Evolutionary conservation across 345 rosid genomes (phyloP).

Genomic region (Ceriops decandra): DNA sequence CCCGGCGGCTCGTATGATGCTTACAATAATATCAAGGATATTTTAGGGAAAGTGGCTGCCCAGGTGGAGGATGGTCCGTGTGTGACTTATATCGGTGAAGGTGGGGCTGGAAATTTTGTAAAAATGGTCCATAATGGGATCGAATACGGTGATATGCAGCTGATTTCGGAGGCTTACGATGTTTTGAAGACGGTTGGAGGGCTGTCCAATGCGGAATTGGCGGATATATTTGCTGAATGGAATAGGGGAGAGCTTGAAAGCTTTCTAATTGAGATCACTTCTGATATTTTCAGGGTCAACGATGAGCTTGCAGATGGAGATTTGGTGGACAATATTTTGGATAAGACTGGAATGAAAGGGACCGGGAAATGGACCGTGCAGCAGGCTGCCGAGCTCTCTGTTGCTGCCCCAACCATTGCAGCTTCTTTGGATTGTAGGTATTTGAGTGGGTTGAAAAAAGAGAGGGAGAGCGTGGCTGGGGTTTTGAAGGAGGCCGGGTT

Average conservation of each 20-base stretch:
- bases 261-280: constrained; percentile 4
- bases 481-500: neutral
- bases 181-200: neutral
- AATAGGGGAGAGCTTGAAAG: constrained; percentile 7
- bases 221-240: neutral
- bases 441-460: neutral
- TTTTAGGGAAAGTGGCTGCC: constrained; percentile 1
- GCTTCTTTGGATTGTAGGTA: neutral
- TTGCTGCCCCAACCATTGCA: neutral
- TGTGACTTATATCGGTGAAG: constrained; percentile 4
- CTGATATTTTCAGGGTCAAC: constrained; percentile 4
- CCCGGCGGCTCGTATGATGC: constrained; percentile 12
- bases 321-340: neutral
- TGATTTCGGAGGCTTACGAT: neutral
- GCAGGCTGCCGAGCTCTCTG: constrained; percentile 1
- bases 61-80: constrained; percentile 3
- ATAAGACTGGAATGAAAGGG: neutral
- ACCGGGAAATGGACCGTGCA: constrained; percentile 3
- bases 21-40: constrained; percentile 5
- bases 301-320: neutral
- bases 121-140: constrained; percentile 3
- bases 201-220: neutral
- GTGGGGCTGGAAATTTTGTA: neutral
- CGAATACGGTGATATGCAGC: neutral
- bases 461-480: neutral